Evolutionary conservation across 257 asterid species (phyloP).

Genomic region (Ilex aquifolium): DNA sequence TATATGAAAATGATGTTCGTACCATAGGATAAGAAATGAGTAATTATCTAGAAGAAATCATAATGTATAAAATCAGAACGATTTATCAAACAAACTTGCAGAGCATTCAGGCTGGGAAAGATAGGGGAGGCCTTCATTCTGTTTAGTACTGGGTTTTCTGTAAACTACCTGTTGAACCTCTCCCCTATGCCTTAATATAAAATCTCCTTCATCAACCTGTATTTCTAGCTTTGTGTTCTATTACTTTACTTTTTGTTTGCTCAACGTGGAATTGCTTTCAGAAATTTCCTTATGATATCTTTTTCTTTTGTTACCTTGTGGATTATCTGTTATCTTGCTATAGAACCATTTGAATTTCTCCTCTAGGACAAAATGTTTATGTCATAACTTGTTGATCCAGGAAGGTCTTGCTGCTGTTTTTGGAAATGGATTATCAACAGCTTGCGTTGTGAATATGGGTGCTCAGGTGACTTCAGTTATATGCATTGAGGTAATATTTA

Average conservation of each 20-base stretch:
- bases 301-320: background rate
- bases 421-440: constrained; percentile 94
- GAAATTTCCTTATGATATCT: background rate
- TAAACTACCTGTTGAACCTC: background rate
- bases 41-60: background rate
- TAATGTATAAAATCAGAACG: background rate
- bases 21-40: too few relatives aligned
- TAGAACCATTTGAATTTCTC: background rate
- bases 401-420: constrained; percentile 98
- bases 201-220: background rate
- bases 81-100: background rate
- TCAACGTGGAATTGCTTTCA: background rate
- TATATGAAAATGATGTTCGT: too few relatives aligned
- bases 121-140: background rate
- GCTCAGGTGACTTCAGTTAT: constrained; percentile 92
- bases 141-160: background rate
- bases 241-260: too few relatives aligned
- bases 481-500: constrained; percentile 67
- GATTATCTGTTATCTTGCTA: background rate
- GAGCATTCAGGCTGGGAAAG: background rate
- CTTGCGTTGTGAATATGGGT: constrained; percentile 89
- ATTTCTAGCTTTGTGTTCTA: background rate
- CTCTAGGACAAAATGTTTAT: background rate
- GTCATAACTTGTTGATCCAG: constrained; percentile 30
- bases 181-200: background rate